Percentiles rank a stretch among this genome's conserved stretches.
Evolutionary conservation across 768 basidiomycete species (phyloP).

Genomic region (Saitozyma sp.): DNA sequence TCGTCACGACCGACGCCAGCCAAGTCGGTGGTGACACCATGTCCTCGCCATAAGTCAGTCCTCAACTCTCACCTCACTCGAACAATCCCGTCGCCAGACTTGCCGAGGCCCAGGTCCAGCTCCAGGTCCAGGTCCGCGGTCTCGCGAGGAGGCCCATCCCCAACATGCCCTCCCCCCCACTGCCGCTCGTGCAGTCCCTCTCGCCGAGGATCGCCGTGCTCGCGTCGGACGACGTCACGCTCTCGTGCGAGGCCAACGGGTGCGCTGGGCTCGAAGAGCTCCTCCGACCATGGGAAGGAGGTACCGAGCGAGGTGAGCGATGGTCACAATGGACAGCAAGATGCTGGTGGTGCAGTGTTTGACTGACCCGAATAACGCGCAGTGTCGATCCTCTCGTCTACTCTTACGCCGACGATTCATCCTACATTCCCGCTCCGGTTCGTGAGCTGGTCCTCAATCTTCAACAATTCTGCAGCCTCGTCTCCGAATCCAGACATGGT

Average conservation of each 20-base stretch:
- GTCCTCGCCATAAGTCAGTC: too few relatives aligned
- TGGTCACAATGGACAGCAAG: not conserved
- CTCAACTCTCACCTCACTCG: too few relatives aligned
- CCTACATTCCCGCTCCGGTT: conserved; percentile 49
- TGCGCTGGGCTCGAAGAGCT: conserved; percentile 50
- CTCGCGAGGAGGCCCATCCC: not conserved
- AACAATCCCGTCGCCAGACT: too few relatives aligned
- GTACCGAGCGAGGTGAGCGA: conserved; percentile 46
- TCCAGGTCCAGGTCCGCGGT: too few relatives aligned
- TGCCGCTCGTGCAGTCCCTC: conserved; percentile 47
- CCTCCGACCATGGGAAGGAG: conserved; percentile 49
- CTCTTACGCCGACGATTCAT: conserved; percentile 47
- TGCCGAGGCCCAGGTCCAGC: too few relatives aligned
- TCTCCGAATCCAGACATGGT: conserved; percentile 45
- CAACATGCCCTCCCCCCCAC: conserved; percentile 46
- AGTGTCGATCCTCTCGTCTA: conserved; percentile 49
- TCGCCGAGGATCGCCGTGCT: conserved; percentile 49
- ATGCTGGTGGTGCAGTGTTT: not conserved
- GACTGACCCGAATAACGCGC: not conserved
- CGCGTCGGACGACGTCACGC: conserved; percentile 45
- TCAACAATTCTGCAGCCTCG: conserved; percentile 22
- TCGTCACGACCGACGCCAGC: too few relatives aligned
- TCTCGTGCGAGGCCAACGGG: conserved; percentile 48
- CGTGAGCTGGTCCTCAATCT: conserved; percentile 39
- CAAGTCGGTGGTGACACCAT: too few relatives aligned